These are phyloP conservation scores for Xylaria sp. DNA, from an alignment of 2,329 filamentous ascomycete species.

Conservation along the genomic window DNA sequence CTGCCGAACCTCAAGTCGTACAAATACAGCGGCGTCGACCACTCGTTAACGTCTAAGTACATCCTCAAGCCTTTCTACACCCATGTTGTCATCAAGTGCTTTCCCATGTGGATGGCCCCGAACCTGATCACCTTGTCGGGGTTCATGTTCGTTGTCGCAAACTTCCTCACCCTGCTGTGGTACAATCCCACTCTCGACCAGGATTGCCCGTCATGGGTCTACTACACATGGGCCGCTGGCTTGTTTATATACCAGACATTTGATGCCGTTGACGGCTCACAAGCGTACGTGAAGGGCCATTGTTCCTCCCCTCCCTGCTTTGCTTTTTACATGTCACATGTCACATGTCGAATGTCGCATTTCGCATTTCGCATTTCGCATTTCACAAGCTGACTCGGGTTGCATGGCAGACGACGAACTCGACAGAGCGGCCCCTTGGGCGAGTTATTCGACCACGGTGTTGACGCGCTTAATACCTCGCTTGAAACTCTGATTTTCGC, in stretches of 20 bases:
- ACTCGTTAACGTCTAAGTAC: conserved; percentile 89
- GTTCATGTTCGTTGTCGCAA: conserved; percentile 88
- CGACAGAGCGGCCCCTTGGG: conserved; percentile 92
- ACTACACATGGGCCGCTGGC: conserved; percentile 88
- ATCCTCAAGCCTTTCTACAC: conserved; percentile 98
- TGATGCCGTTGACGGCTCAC: conserved; percentile 93
- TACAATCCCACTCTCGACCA: conserved; percentile 94
- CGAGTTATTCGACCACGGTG: conserved; percentile 96
- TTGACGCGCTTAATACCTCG: conserved; percentile 96
- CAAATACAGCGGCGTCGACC: conserved; percentile 94
- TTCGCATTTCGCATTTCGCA: conserved; percentile 23
- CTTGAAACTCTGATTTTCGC: conserved; percentile 93
- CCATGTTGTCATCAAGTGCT: conserved; percentile 91
- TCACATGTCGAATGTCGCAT: conserved; percentile 19
- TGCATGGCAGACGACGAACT: conserved; percentile 76
- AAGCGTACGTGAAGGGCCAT: conserved; percentile 73
- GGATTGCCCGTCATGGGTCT: conserved; percentile 95
- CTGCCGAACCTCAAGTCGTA: conserved; percentile 91
- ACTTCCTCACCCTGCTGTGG: conserved; percentile 92
- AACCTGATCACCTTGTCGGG: conserved; percentile 90
- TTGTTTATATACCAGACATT: conserved; percentile 98
- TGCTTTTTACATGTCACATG: conserved; percentile 19
- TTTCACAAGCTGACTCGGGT: conserved; percentile 33
- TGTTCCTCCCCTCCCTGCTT: conserved; percentile 11
- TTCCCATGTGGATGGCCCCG: conserved; percentile 94